Evolutionary conservation across 2,329 filamentous ascomycete genomes (phyloP).

Genomic region (Scytalidium sp.): DNA sequence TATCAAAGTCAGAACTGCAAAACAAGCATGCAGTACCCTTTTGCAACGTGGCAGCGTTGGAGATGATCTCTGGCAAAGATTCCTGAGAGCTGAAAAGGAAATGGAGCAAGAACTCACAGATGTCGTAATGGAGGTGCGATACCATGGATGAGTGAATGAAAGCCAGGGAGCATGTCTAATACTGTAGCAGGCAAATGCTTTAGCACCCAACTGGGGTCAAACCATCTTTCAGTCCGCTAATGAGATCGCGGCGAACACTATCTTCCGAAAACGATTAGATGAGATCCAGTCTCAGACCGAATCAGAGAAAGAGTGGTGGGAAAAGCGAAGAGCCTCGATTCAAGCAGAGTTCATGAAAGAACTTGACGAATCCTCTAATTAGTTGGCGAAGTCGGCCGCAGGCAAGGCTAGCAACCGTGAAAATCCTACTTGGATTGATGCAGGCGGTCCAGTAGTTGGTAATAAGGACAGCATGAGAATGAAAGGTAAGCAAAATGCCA

Average conservation of each 20-base stretch:
- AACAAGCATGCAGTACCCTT: conserved; percentile 79
- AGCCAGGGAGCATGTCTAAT: conserved; percentile 15
- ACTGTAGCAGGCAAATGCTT: conserved; percentile 74
- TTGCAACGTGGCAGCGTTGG: conserved; percentile 90
- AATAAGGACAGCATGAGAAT: conserved; percentile 44
- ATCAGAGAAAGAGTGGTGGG: conserved; percentile 89
- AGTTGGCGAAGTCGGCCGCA: conserved; percentile 32
- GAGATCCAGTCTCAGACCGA: conserved; percentile 70
- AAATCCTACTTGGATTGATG: conserved; percentile 75
- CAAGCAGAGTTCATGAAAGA: conserved; percentile 81
- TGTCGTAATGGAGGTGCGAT: conserved; percentile 81
- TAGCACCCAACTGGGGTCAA: conserved; percentile 85
- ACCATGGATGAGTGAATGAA: background rate
- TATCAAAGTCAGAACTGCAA: conserved; percentile 82
- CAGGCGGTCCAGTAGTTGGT: conserved; percentile 13
- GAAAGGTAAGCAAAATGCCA: conserved; percentile 56
- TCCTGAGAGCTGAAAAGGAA: conserved; percentile 90
- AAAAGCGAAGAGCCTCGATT: conserved; percentile 72
- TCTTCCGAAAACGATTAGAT: conserved; percentile 70
- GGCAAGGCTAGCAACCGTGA: conserved; percentile 57
- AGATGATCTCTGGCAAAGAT: conserved; percentile 93
- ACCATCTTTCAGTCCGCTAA: conserved; percentile 96
- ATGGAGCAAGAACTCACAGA: conserved; percentile 95
- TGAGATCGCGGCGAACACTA: conserved; percentile 85
- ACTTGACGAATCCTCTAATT: conserved; percentile 61